Evolutionary conservation across 345 rosid species (phyloP), one percentile per base, ranked within the genome.

Genomic region (Populus deltoides): DNA sequence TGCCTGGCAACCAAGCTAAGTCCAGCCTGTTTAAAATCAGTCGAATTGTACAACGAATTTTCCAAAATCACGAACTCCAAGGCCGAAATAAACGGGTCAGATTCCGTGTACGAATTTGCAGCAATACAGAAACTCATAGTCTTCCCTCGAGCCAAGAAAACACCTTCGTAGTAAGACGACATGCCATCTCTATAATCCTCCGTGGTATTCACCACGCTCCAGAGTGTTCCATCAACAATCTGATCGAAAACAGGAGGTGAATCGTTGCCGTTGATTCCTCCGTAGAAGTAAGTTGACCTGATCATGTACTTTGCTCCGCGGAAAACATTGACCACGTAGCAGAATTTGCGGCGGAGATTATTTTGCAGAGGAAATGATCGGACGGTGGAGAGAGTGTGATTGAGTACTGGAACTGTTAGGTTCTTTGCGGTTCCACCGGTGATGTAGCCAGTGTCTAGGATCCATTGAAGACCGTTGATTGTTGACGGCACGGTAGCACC

Each of bases 51-150:
- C 47, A 91, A 53, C 20, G 94, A 89, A 81, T 53, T 87, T 27
- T 77, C 88, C 55, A 93, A 77, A 68, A 85, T 77, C 51, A 96
- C 87, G 55, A 93, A 79, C 84, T 93, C 99, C 82, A 96, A 55
- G 3, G 93, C 92, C n/a, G 97, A 92, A 81, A 96, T 89, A 84
- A 96, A 96, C 29, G 97, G 97, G 86, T 93, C 93, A 7, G 97
- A 93, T 31, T 83, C 86, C 7, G 99, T 96, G 65, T 88, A 75
- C 43, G 87, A 31, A 75, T 96, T 92, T 0, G 89, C 83, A 78
- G 86, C 97, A 68, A 93, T 5, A 74, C 98, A 96, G 8, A 93
- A 75, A 83, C 94, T 92, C 82, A 92, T 90, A 5, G 88, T 86
- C 86, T 86, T 96, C 27, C 93, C 97, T 74, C 77, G 86, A n/a